Evolutionary conservation across 1,284 basidiomycete genomes (phyloP).

Genomic region (Phellinidium pouzarii): DNA sequence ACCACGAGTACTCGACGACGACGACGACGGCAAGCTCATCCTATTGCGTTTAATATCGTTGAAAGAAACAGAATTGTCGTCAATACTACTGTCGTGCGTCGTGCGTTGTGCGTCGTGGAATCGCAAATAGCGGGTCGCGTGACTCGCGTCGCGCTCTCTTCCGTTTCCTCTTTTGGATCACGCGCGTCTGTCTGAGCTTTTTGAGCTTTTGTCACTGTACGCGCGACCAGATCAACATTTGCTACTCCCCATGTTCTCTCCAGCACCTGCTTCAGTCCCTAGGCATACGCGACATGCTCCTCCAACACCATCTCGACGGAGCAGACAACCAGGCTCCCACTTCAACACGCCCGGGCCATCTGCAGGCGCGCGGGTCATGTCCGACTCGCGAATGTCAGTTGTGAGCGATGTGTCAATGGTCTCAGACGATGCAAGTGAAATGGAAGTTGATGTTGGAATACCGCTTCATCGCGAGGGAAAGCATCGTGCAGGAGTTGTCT

Average conservation of each 20-base stretch:
- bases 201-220: not conserved
- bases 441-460: slow-evolving; percentile 14
- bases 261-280: slow-evolving; percentile 7
- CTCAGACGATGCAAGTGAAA: slow-evolving; percentile 8
- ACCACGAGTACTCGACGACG: slow-evolving; percentile 8
- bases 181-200: not conserved
- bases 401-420: slow-evolving; percentile 11
- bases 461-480: slow-evolving; percentile 24
- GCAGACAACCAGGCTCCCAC: slow-evolving; percentile 1
- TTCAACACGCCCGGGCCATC: slow-evolving; percentile 1
- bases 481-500: slow-evolving; percentile 42
- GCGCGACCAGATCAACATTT: not conserved
- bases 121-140: not conserved
- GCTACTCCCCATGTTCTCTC: slow-evolving; percentile 13
- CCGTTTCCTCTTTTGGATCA: not conserved
- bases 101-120: not conserved
- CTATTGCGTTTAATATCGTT: not conserved
- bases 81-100: not conserved
- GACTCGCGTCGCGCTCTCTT: not conserved
- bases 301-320: not conserved
- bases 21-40: slow-evolving; percentile 12
- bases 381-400: slow-evolving; percentile 15
- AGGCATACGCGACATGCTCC: not conserved
- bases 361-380: slow-evolving; percentile 1
- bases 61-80: not conserved